Percentiles rank a stretch among this genome's conserved stretches.
Evolutionary conservation across 371 early-diverging fungal genomes (phyloP).

Genomic region (Apophysomyces ossiformis): DNA sequence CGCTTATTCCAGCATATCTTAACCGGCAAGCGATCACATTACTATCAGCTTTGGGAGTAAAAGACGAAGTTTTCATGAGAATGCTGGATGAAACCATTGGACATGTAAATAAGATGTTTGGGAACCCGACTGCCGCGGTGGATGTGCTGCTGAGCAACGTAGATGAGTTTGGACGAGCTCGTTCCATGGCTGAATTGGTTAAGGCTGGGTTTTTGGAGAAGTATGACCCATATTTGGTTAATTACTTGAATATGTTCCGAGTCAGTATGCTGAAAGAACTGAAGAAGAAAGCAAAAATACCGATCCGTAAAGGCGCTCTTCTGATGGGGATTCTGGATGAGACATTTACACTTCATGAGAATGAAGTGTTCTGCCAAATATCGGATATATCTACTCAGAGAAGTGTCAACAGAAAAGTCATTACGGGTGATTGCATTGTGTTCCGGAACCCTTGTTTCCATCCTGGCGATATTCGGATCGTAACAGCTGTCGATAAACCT

Average conservation of each 20-base stretch:
- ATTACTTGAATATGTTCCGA: constrained; percentile 49
- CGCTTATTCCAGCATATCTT: constrained; percentile 53
- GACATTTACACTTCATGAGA: constrained; percentile 58
- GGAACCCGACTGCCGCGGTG: constrained; percentile 33
- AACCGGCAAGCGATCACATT: constrained; percentile 68
- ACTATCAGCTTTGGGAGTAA: constrained; percentile 63
- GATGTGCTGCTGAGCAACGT: constrained; percentile 33
- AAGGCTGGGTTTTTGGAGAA: constrained; percentile 49
- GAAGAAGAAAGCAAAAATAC: constrained; percentile 62
- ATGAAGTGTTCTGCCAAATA: constrained; percentile 68
- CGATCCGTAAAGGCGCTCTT: constrained; percentile 57
- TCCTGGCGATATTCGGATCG: constrained; percentile 77
- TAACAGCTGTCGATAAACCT: constrained; percentile 62
- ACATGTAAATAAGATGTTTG: constrained; percentile 40
- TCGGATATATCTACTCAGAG: constrained; percentile 20
- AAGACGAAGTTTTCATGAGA: constrained; percentile 44
- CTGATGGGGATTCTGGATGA: constrained; percentile 83
- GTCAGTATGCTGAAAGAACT: constrained; percentile 57
- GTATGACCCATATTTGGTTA: constrained; percentile 59
- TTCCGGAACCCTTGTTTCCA: constrained; percentile 74
- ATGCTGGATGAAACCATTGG: constrained; percentile 45
- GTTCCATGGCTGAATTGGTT: constrained; percentile 47
- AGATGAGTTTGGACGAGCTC: constrained; percentile 48
- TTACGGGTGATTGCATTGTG: constrained; percentile 55
- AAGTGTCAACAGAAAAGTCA: constrained; percentile 29